Evolutionary conservation across 345 rosid genomes (phyloP), one percentile per base, ranked within the genome.

Genomic region (Bretschneidera sinensis): DNA sequence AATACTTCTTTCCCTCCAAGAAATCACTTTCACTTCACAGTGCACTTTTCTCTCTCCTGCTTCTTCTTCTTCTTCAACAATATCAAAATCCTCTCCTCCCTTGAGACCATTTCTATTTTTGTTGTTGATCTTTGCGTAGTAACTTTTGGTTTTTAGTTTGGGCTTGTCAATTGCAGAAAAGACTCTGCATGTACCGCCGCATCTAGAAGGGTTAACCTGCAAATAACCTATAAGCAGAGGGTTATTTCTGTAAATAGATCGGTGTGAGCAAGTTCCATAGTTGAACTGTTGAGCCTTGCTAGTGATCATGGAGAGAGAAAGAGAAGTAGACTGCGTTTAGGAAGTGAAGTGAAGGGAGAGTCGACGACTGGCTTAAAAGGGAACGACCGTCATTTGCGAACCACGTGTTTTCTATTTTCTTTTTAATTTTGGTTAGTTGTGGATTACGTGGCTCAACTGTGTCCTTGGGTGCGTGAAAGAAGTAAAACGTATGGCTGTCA

Each of bases 1-100:
- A 55, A 92, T 79, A 68, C 89, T 81, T 54, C 98, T 72, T 61
- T 89, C 98, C 59, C 98, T 78, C 97, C 98, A 92, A 6, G 97
- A 89, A 23, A 92, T 61, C 66, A 92, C 97, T 64, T 89, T 86
- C 31, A 89, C 92, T 66, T 85, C 84, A 31, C 94, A 89, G 5
- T 72, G 59, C 60, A 92, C 97, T 63, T 73, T 79, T 43, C 83
- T 79, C 57, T 78, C 78, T 43, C 67, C 85, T 24, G 63, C 72
- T 57, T 64, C 82, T 24, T 79, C 79, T 18, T 60, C 80, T 10
- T 47, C 64, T 49, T 59, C 84, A 6, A 25, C 65, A 35, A 55
- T 55, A 48, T 69, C 74, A 13, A 52, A 57, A 19, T 47, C 68
- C 45, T 39, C 45, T 14, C 10, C 15, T 39, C 45, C 10, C 15